A percentile compares a stretch with the other conserved stretches of the same genome.
Conservation (phyloP, 805 yeast species). For the Saccharomycopsis amapae region DNA sequence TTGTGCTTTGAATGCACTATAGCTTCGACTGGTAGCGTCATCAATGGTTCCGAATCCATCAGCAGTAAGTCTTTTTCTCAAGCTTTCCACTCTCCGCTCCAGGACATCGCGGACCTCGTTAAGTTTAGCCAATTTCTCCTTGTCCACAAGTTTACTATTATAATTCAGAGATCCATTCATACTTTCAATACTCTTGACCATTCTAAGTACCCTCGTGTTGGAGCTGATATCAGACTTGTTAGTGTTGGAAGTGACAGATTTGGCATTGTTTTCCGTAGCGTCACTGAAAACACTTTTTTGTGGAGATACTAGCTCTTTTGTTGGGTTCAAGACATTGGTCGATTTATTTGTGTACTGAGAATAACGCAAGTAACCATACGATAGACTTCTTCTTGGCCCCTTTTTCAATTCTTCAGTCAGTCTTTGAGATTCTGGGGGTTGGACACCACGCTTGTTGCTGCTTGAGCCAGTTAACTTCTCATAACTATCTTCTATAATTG, state of each 20-base stretch:
- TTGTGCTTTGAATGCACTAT: slow-evolving; percentile 5
- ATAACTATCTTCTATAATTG: slow-evolving; percentile 18
- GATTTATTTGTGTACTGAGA: slow-evolving; percentile 19
- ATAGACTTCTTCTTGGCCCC: slow-evolving; percentile 7
- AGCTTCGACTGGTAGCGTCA: slow-evolving; percentile 1
- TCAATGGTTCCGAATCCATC: slow-evolving; percentile 12
- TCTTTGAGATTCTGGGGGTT: background rate
- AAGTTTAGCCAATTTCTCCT: slow-evolving; percentile 19
- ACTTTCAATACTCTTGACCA: slow-evolving; percentile 20
- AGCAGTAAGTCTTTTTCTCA: slow-evolving; percentile 12
- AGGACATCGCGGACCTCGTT: slow-evolving; percentile 6
- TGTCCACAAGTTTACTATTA: slow-evolving; percentile 16
- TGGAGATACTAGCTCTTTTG: slow-evolving; percentile 4
- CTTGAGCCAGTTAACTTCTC: slow-evolving; percentile 14
- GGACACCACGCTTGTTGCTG: background rate
- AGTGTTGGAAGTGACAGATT: background rate
- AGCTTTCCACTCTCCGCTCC: slow-evolving; percentile 10
- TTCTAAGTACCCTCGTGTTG: slow-evolving; percentile 11
- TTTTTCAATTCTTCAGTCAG: background rate
- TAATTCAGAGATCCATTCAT: slow-evolving; percentile 12
- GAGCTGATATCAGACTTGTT: background rate
- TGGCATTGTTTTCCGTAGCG: background rate
- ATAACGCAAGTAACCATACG: slow-evolving; percentile 18
- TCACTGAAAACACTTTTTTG: slow-evolving; percentile 4
- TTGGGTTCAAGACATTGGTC: background rate